Percentiles rank a stretch among this genome's conserved stretches.
These are phyloP conservation scores for Amanita exitialis DNA, from an alignment of 768 basidiomycete species.

Conservation along the genomic window DNA sequence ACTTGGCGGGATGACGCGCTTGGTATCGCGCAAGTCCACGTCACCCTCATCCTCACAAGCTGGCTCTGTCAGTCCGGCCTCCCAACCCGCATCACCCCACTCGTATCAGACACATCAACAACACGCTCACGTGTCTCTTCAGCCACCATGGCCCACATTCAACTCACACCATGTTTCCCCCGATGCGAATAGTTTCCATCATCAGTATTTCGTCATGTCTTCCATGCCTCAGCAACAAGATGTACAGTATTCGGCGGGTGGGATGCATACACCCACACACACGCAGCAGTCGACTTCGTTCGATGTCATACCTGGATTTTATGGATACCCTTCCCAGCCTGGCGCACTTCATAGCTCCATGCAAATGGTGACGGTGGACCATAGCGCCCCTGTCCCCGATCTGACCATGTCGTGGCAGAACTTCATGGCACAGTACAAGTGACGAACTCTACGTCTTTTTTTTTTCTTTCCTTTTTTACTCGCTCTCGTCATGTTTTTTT, in stretches of 20 bases:
- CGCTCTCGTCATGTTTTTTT: not conserved
- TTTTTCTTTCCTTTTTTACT: too few species aligned
- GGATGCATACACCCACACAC: constrained; percentile 3
- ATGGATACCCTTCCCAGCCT: constrained; percentile 17
- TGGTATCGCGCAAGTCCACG: constrained; percentile 42
- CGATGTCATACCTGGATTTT: constrained; percentile 19
- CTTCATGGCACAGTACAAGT: constrained; percentile 35
- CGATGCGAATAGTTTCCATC: constrained; percentile 4
- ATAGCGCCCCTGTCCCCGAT: constrained; percentile 26
- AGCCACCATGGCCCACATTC: constrained; percentile 3
- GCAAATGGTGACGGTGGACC: constrained; percentile 14
- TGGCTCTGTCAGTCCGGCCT: constrained; percentile 30
- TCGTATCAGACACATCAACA: constrained; percentile 7
- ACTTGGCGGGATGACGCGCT: constrained; percentile 53
- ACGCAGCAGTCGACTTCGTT: not conserved
- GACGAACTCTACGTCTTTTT: too few species aligned
- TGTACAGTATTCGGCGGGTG: constrained; percentile 6
- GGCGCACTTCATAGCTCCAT: constrained; percentile 11
- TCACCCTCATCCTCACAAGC: constrained; percentile 36
- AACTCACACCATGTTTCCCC: constrained; percentile 1
- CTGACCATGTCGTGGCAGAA: constrained; percentile 37
- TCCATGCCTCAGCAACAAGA: not conserved
- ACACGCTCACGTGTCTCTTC: constrained; percentile 3
- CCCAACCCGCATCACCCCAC: constrained; percentile 34
- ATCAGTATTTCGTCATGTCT: constrained; percentile 6